These are phyloP conservation scores for Suillus sp. DNA, from an alignment of 768 basidiomycete genomes.

Conservation along the genomic window DNA sequence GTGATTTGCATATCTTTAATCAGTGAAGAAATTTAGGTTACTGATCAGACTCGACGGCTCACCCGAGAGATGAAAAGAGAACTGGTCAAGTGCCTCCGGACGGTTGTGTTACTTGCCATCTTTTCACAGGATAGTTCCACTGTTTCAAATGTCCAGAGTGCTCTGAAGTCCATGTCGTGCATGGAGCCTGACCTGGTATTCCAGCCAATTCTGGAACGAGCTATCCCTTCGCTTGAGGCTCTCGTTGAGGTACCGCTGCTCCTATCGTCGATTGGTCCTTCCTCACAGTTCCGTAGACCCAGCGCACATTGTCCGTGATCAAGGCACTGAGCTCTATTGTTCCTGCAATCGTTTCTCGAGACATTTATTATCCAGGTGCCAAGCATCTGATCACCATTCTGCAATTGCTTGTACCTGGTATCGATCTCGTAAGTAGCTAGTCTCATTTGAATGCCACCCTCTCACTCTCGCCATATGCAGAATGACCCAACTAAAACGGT, in stretches of 20 bases:
- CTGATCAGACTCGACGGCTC: constrained; percentile 64
- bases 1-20: constrained; percentile 15
- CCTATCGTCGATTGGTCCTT: background rate
- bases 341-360: constrained; percentile 76
- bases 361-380: constrained; percentile 79
- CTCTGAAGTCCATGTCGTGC: constrained; percentile 78
- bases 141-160: constrained; percentile 74
- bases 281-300: constrained; percentile 51
- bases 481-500: constrained; percentile 83
- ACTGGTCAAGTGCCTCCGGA: constrained; percentile 79
- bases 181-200: constrained; percentile 89
- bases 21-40: constrained; percentile 8
- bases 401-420: constrained; percentile 80
- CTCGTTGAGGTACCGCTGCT: constrained; percentile 67
- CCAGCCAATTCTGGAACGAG: constrained; percentile 78
- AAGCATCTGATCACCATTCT: constrained; percentile 81
- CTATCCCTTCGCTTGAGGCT: constrained; percentile 84
- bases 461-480: constrained; percentile 34
- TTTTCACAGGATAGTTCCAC: constrained; percentile 82
- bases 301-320: constrained; percentile 83
- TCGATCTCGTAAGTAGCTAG: constrained; percentile 66
- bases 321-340: constrained; percentile 83
- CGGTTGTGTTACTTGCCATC: constrained; percentile 85
- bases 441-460: background rate
- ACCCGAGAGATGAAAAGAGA: constrained; percentile 80